Conservation (phyloP, 2,329 filamentous ascomycete species). For the Botrytis deweyae region DNA sequence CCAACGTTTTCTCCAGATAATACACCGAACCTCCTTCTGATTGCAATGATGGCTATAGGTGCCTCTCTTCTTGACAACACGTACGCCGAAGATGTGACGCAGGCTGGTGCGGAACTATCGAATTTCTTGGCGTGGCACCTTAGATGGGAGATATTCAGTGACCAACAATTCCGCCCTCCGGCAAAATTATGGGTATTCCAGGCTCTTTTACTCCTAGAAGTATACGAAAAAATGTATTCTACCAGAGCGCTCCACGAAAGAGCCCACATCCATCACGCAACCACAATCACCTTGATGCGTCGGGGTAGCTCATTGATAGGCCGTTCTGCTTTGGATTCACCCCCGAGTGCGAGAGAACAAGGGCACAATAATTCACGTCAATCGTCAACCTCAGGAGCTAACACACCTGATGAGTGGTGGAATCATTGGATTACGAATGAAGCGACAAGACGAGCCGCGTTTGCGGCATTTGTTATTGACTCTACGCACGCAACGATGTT, state of each 20-base stretch:
- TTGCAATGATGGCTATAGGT: constrained; percentile 90
- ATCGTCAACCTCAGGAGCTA: constrained; percentile 61
- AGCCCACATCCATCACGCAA: constrained; percentile 95
- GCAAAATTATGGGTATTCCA: constrained; percentile 97
- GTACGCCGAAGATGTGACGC: constrained; percentile 70
- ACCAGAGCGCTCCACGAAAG: constrained; percentile 89
- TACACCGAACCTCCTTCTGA: constrained; percentile 78
- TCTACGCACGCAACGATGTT: constrained; percentile 98
- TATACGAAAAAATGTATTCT: constrained; percentile 98
- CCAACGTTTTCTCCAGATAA: constrained; percentile 89
- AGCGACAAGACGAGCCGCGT: constrained; percentile 83
- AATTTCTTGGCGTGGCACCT: constrained; percentile 91
- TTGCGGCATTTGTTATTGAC: constrained; percentile 92
- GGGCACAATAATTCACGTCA: constrained; percentile 55
- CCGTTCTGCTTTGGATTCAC: constrained; percentile 79
- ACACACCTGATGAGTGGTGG: constrained; percentile 88
- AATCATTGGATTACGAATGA: constrained; percentile 94
- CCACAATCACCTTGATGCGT: constrained; percentile 92
- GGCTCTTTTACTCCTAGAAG: constrained; percentile 79
- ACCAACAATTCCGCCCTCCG: constrained; percentile 83
- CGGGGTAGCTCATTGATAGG: constrained; percentile 89
- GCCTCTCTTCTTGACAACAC: constrained; percentile 85
- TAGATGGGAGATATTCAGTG: constrained; percentile 92
- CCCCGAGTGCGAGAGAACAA: constrained; percentile 62
- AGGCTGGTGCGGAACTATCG: constrained; percentile 76